A percentile compares a stretch with the other conserved stretches of the same genome.
Conservation (phyloP, 331 rosid species). For the Rosa hybrid region DNA sequence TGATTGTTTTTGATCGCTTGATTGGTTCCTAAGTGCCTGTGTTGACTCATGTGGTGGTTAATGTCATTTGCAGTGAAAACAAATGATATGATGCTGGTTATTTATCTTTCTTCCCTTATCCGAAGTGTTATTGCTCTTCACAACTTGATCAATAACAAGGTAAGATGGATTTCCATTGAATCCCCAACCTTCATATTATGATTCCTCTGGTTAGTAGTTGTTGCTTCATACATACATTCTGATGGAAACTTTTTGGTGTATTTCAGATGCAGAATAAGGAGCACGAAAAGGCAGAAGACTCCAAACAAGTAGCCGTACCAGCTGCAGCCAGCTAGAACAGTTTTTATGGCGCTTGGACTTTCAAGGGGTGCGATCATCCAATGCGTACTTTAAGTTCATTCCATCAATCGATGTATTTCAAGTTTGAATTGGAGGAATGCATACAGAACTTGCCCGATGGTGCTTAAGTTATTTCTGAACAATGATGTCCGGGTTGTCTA, state of each 20-base stretch:
- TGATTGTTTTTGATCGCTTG: background rate
- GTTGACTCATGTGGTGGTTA: background rate
- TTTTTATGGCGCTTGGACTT: background rate
- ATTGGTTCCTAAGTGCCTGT: background rate
- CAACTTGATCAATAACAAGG: constrained; percentile 86
- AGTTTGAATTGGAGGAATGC: background rate
- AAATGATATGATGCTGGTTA: constrained; percentile 90
- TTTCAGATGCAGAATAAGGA: constrained; percentile 63
- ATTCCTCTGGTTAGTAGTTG: background rate
- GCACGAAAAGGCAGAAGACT: constrained; percentile 58
- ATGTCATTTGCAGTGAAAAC: constrained; percentile 56
- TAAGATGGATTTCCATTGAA: constrained; percentile 22
- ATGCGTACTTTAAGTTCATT: constrained; percentile 2
- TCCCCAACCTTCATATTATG: background rate
- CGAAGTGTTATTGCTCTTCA: constrained; percentile 88
- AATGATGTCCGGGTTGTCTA: background rate
- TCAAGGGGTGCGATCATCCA: background rate
- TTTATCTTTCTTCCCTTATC: constrained; percentile 76
- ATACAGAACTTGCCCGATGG: background rate
- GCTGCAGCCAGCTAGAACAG: constrained; percentile 30
- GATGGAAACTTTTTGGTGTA: background rate
- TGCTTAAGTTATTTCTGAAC: background rate
- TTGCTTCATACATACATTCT: background rate
- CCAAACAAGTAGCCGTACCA: constrained; percentile 39
- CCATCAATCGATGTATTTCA: background rate